phyloP scores from a whole-genome alignment of 768 basidiomycete species.

The Mycena metata region DNA sequence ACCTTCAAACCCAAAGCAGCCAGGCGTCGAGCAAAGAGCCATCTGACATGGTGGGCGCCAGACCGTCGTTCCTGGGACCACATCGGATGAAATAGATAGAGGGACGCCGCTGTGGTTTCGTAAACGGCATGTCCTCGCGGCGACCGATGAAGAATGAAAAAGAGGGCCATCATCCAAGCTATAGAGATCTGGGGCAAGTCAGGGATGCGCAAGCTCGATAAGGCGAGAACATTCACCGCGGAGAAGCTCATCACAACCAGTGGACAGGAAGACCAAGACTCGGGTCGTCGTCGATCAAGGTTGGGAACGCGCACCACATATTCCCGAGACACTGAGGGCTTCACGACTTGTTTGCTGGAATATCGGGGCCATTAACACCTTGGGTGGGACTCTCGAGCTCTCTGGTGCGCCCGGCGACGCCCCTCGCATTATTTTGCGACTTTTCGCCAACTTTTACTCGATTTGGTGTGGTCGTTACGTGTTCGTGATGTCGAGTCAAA shows the following conservation, averaged over 20 bases:
- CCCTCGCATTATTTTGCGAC: too few relatives aligned
- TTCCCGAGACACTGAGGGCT: too few relatives aligned
- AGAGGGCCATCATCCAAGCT: neutral
- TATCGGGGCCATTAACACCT: too few relatives aligned
- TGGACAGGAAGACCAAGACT: too few relatives aligned
- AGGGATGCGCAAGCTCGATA: neutral
- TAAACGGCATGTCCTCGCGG: slow-evolving; percentile 15
- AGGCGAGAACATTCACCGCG: too few relatives aligned
- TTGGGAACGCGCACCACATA: too few relatives aligned
- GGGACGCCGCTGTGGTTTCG: neutral
- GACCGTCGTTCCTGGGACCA: neutral
- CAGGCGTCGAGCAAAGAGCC: neutral
- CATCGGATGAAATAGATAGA: neutral
- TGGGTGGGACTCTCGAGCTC: too few relatives aligned
- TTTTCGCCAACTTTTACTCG: neutral
- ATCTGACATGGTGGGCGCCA: slow-evolving; percentile 7
- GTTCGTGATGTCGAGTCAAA: slow-evolving; percentile 20
- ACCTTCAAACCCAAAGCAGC: neutral
- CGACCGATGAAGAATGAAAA: neutral
- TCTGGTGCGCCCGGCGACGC: neutral
- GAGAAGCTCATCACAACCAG: too few relatives aligned
- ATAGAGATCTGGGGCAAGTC: neutral
- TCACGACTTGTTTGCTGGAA: too few relatives aligned
- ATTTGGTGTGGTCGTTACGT: slow-evolving; percentile 16
- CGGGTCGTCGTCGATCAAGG: too few relatives aligned